Conservation (phyloP, 192 early-diverging fungal genomes). For the Podila minutissima region DNA sequence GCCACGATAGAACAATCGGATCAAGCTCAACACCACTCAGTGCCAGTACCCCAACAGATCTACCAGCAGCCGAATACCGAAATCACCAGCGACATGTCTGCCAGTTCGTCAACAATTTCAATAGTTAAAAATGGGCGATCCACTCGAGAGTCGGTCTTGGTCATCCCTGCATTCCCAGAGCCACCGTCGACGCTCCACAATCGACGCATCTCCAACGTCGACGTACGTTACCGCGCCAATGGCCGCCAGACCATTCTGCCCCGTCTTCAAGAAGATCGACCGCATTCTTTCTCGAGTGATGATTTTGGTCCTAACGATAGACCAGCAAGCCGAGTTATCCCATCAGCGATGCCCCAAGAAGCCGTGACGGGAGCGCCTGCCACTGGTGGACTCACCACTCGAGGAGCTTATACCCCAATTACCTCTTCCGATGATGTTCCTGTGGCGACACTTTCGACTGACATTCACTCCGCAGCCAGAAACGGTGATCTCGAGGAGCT, state of each 20-base stretch:
- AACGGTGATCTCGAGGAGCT: slow-evolving; percentile 36
- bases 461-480: slow-evolving; percentile 30
- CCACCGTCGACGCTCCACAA: slow-evolving; percentile 41
- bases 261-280: slow-evolving; percentile 5
- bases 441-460: slow-evolving; percentile 8
- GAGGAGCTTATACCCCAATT: slow-evolving; percentile 31
- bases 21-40: not conserved
- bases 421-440: slow-evolving; percentile 36
- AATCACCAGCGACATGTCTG: not conserved
- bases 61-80: not conserved
- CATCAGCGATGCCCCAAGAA: slow-evolving; percentile 25
- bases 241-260: slow-evolving; percentile 1
- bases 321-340: not conserved
- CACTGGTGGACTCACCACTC: slow-evolving; percentile 3
- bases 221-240: slow-evolving; percentile 10
- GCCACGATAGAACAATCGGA: slow-evolving; percentile 14
- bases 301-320: slow-evolving; percentile 2
- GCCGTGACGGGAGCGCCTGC: slow-evolving; percentile 1
- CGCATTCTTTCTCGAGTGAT: slow-evolving; percentile 22
- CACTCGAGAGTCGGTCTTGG: slow-evolving; percentile 14
- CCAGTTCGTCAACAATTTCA: not conserved
- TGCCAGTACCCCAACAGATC: not conserved
- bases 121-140: not conserved
- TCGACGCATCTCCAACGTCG: slow-evolving; percentile 41
- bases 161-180: slow-evolving; percentile 37